Evolutionary conservation across 1,284 basidiomycete species (phyloP), one percentile per base, ranked within the genome.

Genomic region (Meira nashicola): DNA sequence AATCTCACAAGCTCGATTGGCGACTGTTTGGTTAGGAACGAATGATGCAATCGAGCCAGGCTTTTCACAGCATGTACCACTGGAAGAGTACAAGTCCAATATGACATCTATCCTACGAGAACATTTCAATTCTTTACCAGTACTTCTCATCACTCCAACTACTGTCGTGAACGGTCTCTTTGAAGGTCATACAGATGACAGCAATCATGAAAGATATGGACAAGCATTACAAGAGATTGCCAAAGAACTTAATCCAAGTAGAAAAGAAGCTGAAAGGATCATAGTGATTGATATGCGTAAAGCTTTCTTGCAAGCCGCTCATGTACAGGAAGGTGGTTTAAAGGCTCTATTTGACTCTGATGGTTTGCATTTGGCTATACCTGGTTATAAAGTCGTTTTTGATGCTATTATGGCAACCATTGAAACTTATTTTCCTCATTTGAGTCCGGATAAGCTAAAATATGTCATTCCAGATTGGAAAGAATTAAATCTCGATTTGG

Each of bases 371-470:
- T 33, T 53, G 21, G 19, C 12, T 39, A 12, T 8, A 38, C n/a
- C 37, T 2, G 50, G 50, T 2, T 53, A 53, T 33, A 41, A 39
- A 19, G 50, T 53, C 50, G 50, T 39, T 25, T 53, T 39, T 53
- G 50, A 53, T 17, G 50, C 50, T 39, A 15, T 53, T 3, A n/a
- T n/a, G 14, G 37, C 11, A 41, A 5, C 28, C 5, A 53, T 53
- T 33, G n/a, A 23, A 12, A 14, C 37, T 17, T 19, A n/a, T 8
- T 53, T 39, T 19, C 50, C 50, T 5, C 50, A 53, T 15, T 25
- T 53, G 15, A n/a, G 37, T 15, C 50, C 50, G 19, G 37, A 39
- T 17, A 53, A 53, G 23, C 28, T 53, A 2, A 17, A 17, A 15
- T 53, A 7, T 53, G 17, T 53, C 23, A 33, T 53, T 25, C 23